Conservation (phyloP, 805 yeast species). For the Wickerhamiella vanderwaltii region DNA sequence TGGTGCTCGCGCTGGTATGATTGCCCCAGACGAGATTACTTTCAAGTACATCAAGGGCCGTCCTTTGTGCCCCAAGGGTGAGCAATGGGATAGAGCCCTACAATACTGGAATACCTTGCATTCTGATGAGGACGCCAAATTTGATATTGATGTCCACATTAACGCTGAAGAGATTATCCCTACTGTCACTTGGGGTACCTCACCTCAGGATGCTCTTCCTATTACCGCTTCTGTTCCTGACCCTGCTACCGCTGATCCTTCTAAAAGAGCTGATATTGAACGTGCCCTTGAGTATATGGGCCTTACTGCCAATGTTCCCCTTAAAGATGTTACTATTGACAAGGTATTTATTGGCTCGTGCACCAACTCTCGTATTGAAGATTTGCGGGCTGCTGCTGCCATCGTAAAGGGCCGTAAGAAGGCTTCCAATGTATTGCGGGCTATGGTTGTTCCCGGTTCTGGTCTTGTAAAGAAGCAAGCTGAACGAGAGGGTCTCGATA, state of each 20-base stretch:
- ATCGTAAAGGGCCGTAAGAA: conserved; percentile 83
- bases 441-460: conserved; percentile 93
- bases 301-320: conserved; percentile 66
- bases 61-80: conserved; percentile 90
- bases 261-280: conserved; percentile 70
- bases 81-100: conserved; percentile 89
- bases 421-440: conserved; percentile 69
- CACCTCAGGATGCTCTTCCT: conserved; percentile 97
- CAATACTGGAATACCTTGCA: conserved; percentile 80
- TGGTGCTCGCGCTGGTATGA: conserved; percentile 99
- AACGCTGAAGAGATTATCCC: conserved; percentile 80
- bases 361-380: conserved; percentile 96
- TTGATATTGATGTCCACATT: conserved; percentile 72
- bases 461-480: conserved; percentile 91
- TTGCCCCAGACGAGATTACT: conserved; percentile 85
- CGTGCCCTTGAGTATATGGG: conserved; percentile 93
- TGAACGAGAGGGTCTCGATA: conserved; percentile 87
- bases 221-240: conserved; percentile 85
- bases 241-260: conserved; percentile 58
- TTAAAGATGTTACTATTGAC: conserved; percentile 65
- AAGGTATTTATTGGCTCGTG: conserved; percentile 97
- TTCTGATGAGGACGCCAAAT: conserved; percentile 81
- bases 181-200: conserved; percentile 98
- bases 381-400: conserved; percentile 86
- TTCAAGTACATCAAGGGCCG: conserved; percentile 83